A percentile compares a stretch with the other conserved stretches of the same genome.
phyloP scores from a whole-genome alignment of 139 green algal genomes.

The Chlorella sp. region DNA sequence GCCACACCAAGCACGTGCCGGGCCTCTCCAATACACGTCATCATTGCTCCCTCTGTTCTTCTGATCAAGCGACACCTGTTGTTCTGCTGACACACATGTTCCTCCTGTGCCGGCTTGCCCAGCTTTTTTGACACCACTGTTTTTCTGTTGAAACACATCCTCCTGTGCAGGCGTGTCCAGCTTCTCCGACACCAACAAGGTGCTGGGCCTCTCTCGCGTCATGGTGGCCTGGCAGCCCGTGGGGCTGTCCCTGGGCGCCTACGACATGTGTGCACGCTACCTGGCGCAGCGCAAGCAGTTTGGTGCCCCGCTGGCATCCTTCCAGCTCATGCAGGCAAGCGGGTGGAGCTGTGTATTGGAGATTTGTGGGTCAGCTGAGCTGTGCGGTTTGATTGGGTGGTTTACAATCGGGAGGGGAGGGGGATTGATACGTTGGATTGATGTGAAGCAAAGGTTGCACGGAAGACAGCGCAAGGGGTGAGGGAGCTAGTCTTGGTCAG shows the following conservation, averaged over 20 bases:
- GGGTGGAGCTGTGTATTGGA: neutral
- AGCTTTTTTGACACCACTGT: too few species aligned
- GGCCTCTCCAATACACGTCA: neutral
- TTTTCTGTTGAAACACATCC: too few species aligned
- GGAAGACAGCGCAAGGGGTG: too few species aligned
- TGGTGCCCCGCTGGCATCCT: conserved; percentile 77
- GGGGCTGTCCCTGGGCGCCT: conserved; percentile 89
- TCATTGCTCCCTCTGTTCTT: neutral
- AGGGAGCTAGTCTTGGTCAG: too few species aligned
- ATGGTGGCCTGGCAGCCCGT: conserved; percentile 97
- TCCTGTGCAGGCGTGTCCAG: conserved; percentile 75
- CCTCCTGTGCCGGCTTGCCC: too few species aligned
- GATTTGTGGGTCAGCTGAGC: neutral
- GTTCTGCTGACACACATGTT: too few species aligned
- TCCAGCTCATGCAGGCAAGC: conserved; percentile 77
- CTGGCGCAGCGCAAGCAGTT: conserved; percentile 89
- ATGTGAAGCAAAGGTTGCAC: too few species aligned
- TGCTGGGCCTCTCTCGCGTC: conserved; percentile 87
- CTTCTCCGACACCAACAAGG: conserved; percentile 79
- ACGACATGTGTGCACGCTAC: conserved; percentile 91
- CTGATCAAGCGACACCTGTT: too few species aligned
- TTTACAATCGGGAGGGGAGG: too few species aligned
- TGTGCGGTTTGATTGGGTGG: too few species aligned
- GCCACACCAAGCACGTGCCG: too few species aligned
- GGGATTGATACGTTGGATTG: neutral